phyloP scores from a whole-genome alignment of 2,329 filamentous ascomycete species.

The Pseudogymnoascus sp. region DNA sequence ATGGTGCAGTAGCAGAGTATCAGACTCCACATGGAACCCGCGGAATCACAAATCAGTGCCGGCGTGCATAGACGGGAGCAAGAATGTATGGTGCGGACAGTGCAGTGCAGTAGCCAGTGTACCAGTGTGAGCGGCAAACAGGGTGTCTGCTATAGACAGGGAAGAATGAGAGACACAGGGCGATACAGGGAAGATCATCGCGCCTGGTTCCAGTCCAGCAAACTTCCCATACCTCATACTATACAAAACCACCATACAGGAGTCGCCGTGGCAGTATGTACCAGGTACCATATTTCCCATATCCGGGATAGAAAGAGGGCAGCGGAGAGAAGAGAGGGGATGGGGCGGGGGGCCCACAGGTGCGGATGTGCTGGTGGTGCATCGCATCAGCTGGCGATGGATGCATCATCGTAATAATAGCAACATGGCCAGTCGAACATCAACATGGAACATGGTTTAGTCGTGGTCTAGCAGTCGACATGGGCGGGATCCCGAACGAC shows the following conservation, averaged over 20 bases:
- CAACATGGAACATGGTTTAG: no score
- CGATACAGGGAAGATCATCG: neutral
- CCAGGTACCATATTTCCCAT: neutral
- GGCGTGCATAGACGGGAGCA: neutral
- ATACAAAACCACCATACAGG: neutral
- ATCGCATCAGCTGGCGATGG: conserved; percentile 2
- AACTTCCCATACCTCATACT: neutral
- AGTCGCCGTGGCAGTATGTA: neutral
- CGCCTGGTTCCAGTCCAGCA: neutral
- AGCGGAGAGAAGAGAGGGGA: neutral
- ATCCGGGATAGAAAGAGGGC: conserved; percentile 5
- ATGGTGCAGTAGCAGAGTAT: conserved; percentile 3
- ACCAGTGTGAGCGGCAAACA: neutral
- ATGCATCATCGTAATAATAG: conserved; percentile 5
- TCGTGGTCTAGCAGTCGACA: neutral
- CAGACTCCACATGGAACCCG: neutral
- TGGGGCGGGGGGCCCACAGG: neutral
- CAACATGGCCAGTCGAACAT: neutral
- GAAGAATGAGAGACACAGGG: neutral
- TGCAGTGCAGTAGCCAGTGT: neutral
- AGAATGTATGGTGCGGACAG: neutral
- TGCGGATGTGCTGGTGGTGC: conserved; percentile 1
- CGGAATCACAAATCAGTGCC: conserved; percentile 4
- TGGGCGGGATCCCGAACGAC: neutral
- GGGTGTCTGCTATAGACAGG: neutral